Evolutionary conservation across 1,284 basidiomycete species (phyloP).

Genomic region (Moesziomyces globuligerus): DNA sequence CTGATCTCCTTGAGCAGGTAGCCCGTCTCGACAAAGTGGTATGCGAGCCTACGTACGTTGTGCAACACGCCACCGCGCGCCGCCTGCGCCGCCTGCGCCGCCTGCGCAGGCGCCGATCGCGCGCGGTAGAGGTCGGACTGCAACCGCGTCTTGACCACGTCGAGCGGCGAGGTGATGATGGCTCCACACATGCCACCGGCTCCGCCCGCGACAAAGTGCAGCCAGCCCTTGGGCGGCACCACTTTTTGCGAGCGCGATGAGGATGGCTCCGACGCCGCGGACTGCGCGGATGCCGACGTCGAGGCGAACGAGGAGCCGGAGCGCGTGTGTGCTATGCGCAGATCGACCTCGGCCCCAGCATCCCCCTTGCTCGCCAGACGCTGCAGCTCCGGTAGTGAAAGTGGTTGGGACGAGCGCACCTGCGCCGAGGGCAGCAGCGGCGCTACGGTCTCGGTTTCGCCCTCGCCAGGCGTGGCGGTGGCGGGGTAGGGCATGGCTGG

Average conservation of each 20-base stretch:
- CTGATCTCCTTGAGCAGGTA: slow-evolving; percentile 75
- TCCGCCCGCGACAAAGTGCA: slow-evolving; percentile 70
- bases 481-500: slow-evolving; percentile 46
- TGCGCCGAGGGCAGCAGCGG: slow-evolving; percentile 41
- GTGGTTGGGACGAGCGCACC: slow-evolving; percentile 4
- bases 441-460: slow-evolving; percentile 43
- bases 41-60: slow-evolving; percentile 75
- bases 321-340: slow-evolving; percentile 1
- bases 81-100: slow-evolving; percentile 4
- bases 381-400: slow-evolving; percentile 20
- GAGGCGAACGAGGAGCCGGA: slow-evolving; percentile 5
- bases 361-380: slow-evolving; percentile 17
- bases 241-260: slow-evolving; percentile 11
- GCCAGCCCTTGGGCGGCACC: slow-evolving; percentile 65
- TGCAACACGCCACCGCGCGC: slow-evolving; percentile 30
- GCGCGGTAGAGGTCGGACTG: slow-evolving; percentile 87
- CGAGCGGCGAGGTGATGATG: slow-evolving; percentile 94
- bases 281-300: slow-evolving; percentile 19
- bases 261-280: not conserved
- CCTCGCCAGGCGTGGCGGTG: slow-evolving; percentile 46
- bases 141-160: slow-evolving; percentile 96
- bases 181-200: slow-evolving; percentile 97
- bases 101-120: slow-evolving; percentile 54
- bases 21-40: slow-evolving; percentile 93
- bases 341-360: slow-evolving; percentile 46